These are phyloP conservation scores for Neofusicoccum parvum DNA, from an alignment of 2,329 filamentous ascomycete species.

Conservation along the genomic window DNA sequence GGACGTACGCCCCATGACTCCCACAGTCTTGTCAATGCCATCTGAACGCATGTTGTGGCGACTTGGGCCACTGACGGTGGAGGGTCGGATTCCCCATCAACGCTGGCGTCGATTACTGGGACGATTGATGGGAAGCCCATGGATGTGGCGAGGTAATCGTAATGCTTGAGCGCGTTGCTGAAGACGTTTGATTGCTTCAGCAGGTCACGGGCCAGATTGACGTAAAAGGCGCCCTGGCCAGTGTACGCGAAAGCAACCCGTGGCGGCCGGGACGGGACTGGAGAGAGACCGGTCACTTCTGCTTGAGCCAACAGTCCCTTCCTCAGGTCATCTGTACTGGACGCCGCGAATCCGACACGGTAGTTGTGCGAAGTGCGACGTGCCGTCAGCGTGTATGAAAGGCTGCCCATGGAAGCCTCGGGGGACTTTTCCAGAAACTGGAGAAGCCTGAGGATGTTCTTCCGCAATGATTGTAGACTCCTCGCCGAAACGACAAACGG, in stretches of 20 bases:
- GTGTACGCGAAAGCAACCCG: constrained; percentile 43
- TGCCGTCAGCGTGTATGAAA: too few species aligned
- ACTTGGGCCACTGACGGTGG: constrained; percentile 37
- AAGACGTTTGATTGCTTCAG: constrained; percentile 18
- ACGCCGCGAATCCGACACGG: constrained; percentile 20
- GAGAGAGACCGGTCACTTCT: background rate
- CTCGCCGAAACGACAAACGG: too few species aligned
- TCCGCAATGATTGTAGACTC: too few species aligned
- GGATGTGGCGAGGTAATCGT: constrained; percentile 29
- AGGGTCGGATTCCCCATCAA: constrained; percentile 23
- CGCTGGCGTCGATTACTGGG: background rate
- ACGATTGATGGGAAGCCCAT: constrained; percentile 36
- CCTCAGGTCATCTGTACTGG: constrained; percentile 12
- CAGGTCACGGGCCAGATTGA: constrained; percentile 25
- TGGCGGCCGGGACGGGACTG: constrained; percentile 23
- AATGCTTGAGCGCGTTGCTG: constrained; percentile 33
- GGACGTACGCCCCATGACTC: constrained; percentile 23
- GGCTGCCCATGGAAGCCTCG: too few species aligned
- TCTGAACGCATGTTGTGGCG: constrained; percentile 43
- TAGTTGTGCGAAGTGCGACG: background rate
- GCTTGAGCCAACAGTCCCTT: constrained; percentile 8
- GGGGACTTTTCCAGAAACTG: too few species aligned
- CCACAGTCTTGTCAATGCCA: constrained; percentile 31
- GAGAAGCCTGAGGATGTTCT: too few species aligned
- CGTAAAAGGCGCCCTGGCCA: constrained; percentile 39